Evolutionary conservation across 2,329 filamentous ascomycete species (phyloP), one percentile per base, ranked within the genome.

Genomic region (Spiromastix sp.): DNA sequence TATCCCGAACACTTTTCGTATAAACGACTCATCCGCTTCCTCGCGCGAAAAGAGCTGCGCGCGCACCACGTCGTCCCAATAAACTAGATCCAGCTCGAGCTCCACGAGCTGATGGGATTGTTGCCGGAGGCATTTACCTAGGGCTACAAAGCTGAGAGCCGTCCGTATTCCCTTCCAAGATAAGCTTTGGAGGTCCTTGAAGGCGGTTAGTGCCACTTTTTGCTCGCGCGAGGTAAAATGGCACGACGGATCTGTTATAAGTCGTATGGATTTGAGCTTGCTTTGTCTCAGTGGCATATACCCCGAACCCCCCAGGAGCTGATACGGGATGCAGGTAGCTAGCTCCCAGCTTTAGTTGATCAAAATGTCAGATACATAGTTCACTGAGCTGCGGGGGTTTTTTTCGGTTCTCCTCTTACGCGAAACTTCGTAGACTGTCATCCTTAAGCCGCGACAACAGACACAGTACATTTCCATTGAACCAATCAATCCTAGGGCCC

Each of bases 241-340:
- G 9, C 6, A 5, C 15, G 16, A 30, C 15, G 19, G 7, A 17
- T 38, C 16, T 2, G 31, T 24, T 19, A 19, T 30, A 15, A 35
- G 17, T 12, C 24, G 31, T 29, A 38, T 30, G 13, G 17, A 35
- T 13, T 17, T 10, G 3, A 38, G 12, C 15, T 17, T 9, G 15
- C 19, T 35, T 20, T 30, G 31, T 15, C 30, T 24, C 11, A 24
- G 16, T 18, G 30, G 12, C 16, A 34, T 16, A n/a, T 29, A 22
- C 15, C 32, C 19, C 3, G 15, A 10, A 11, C 31, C n/a, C 10
- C 26, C 36, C 24, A 34, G 24, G 9, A 34, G 19, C 12, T 34
- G 22, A 10, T 19, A 6, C 3, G 30, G 36, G n/a, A 34, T 33
- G 19, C 36, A 38, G 31, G 18, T 21, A n/a, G n/a, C 30, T 19